Conservation (phyloP, 2,329 filamentous ascomycete genomes). For the Alternaria incomplexa region DNA sequence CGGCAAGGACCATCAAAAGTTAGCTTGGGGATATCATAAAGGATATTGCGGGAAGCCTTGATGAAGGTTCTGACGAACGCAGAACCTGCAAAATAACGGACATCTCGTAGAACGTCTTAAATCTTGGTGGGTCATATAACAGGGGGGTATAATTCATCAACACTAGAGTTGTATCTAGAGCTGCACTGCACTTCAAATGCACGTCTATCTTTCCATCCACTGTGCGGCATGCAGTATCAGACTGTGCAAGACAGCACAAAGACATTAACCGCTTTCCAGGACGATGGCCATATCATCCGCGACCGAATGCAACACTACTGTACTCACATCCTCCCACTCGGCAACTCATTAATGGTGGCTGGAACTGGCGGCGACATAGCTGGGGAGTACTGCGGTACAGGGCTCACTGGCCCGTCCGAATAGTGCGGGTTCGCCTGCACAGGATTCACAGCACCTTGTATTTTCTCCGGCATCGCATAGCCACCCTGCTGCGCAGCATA, state of each 20-base stretch:
- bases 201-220: background rate
- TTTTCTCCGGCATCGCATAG: constrained; percentile 10
- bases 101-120: background rate
- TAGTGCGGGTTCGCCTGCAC: constrained; percentile 9
- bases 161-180: background rate
- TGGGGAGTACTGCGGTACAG: constrained; percentile 17
- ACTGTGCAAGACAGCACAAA: background rate
- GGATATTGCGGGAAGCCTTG: background rate
- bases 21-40: background rate
- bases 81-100: background rate
- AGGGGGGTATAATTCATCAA: background rate
- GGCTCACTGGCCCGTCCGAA: constrained; percentile 9
- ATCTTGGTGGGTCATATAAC: background rate
- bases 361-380: background rate
- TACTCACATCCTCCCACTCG: constrained; percentile 11
- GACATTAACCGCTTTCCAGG: background rate
- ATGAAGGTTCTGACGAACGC: background rate
- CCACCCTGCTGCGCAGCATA: constrained; percentile 3
- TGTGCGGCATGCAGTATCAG: background rate
- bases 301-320: background rate
- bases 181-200: background rate
- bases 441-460: background rate
- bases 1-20: background rate
- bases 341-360: constrained; percentile 12
- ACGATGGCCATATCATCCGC: background rate